Conservation (phyloP, 768 basidiomycete species). For the Tubosaeta brunneosetosa region DNA sequence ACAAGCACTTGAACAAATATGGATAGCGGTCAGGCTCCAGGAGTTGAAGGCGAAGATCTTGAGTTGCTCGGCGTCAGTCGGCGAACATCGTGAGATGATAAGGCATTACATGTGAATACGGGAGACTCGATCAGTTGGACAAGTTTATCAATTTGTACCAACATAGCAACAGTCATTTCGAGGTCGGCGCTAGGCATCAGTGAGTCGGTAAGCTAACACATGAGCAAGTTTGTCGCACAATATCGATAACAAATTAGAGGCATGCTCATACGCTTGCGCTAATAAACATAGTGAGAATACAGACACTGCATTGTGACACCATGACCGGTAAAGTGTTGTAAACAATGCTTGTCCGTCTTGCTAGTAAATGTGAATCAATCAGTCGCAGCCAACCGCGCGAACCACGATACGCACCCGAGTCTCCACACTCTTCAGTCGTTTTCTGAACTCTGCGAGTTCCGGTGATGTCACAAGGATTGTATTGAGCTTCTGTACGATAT, state of each 20-base stretch:
- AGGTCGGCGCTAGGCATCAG: conserved; percentile 71
- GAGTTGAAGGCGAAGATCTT: conserved; percentile 86
- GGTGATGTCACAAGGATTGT: conserved; percentile 95
- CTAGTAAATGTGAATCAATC: conserved; percentile 27
- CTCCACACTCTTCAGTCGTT: conserved; percentile 87
- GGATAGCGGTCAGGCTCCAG: conserved; percentile 97
- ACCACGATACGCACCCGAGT: conserved; percentile 59
- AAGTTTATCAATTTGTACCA: conserved; percentile 96
- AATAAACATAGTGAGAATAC: conserved; percentile 94
- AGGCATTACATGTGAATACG: conserved; percentile 85
- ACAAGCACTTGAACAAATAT: conserved; percentile 94
- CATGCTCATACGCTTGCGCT: conserved; percentile 98
- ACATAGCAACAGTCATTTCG: conserved; percentile 90
- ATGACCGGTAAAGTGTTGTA: conserved; percentile 89
- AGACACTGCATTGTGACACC: conserved; percentile 98
- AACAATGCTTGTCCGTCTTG: conserved; percentile 97
- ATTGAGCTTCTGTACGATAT: conserved; percentile 96
- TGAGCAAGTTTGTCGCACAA: conserved; percentile 54
- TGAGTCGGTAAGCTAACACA: background rate
- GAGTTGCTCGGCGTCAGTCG: background rate
- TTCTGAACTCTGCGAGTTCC: conserved; percentile 91
- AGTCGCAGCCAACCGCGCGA: background rate
- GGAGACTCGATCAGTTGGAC: conserved; percentile 98
- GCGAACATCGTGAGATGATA: background rate
- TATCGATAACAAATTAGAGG: conserved; percentile 90